These are phyloP conservation scores for Serendipita vermifera DNA, from an alignment of 768 basidiomycete genomes.

Conservation along the genomic window DNA sequence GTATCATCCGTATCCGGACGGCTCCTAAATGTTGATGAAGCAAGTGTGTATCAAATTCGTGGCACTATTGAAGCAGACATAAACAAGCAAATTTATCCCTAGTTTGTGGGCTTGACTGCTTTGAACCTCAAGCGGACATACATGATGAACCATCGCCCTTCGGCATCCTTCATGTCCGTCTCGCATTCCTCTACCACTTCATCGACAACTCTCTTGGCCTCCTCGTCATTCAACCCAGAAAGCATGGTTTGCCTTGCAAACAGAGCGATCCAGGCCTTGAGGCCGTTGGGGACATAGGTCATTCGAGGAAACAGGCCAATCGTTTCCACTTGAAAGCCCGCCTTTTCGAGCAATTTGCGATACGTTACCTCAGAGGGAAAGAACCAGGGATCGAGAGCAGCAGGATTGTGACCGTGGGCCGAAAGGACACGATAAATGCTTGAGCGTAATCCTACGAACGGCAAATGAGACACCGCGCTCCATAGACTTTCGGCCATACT, in stretches of 20 bases:
- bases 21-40: too few species aligned
- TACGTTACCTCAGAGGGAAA: slow-evolving; percentile 67
- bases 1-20: too few species aligned
- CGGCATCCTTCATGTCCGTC: slow-evolving; percentile 43
- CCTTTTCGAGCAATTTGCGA: slow-evolving; percentile 39
- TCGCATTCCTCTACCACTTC: slow-evolving; percentile 37
- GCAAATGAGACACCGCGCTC: slow-evolving; percentile 11
- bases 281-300: slow-evolving; percentile 38
- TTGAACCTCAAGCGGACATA: slow-evolving; percentile 54
- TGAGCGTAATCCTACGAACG: slow-evolving; percentile 40
- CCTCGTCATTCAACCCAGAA: slow-evolving; percentile 35
- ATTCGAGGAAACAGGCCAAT: slow-evolving; percentile 44
- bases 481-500: slow-evolving; percentile 4
- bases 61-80: too few species aligned
- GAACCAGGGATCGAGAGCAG: slow-evolving; percentile 64
- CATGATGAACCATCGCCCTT: slow-evolving; percentile 56
- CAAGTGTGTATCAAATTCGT: too few species aligned
- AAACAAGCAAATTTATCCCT: too few species aligned
- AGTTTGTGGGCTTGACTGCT: not conserved
- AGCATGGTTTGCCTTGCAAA: slow-evolving; percentile 55
- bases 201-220: slow-evolving; percentile 45
- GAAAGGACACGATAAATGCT: slow-evolving; percentile 42
- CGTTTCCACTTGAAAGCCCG: slow-evolving; percentile 43
- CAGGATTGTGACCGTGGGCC: slow-evolving; percentile 44
- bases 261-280: slow-evolving; percentile 53